Evolutionary conservation across 345 rosid species (phyloP).

Genomic region (Camelina sativa): DNA sequence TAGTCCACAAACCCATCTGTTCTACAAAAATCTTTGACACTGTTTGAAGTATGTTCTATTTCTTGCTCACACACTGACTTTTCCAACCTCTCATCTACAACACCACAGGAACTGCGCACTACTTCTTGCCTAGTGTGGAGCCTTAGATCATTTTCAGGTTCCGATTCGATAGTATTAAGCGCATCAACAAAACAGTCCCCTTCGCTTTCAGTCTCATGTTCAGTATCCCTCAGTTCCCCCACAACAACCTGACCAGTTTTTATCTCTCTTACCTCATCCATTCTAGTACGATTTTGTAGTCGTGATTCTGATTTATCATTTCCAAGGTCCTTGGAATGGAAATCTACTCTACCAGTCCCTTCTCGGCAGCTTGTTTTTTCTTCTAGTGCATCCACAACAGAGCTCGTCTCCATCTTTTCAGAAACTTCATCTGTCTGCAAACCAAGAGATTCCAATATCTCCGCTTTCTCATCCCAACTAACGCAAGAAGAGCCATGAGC

Average conservation of each 20-base stretch:
- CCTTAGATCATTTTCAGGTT: slow-evolving; percentile 52
- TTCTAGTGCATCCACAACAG: slow-evolving; percentile 29
- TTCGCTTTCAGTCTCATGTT: slow-evolving; percentile 77
- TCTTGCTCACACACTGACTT: slow-evolving; percentile 31
- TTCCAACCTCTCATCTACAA: slow-evolving; percentile 25
- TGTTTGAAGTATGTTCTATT: slow-evolving; percentile 20
- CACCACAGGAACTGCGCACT: slow-evolving; percentile 19
- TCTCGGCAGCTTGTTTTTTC: slow-evolving; percentile 30
- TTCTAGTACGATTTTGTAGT: slow-evolving; percentile 50
- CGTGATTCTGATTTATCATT: slow-evolving; percentile 41
- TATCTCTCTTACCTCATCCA: slow-evolving; percentile 64
- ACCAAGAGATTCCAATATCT: slow-evolving; percentile 56
- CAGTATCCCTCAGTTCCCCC: slow-evolving; percentile 61
- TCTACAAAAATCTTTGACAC: slow-evolving; percentile 21
- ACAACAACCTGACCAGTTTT: slow-evolving; percentile 49
- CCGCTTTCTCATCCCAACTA: slow-evolving; percentile 85
- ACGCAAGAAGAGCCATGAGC: slow-evolving; percentile 56
- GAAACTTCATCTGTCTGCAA: slow-evolving; percentile 47
- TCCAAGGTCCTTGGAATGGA: slow-evolving; percentile 38
- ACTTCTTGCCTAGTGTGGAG: slow-evolving; percentile 31
- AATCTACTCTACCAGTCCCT: slow-evolving; percentile 42
- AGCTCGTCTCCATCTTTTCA: slow-evolving; percentile 27
- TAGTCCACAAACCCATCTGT: not conserved
- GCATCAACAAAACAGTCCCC: slow-evolving; percentile 81
- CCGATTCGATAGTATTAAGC: slow-evolving; percentile 79